These are phyloP conservation scores for Oryza brachyantha DNA, from an alignment of 176 grass and related monocot genomes.

Conservation along the genomic window DNA sequence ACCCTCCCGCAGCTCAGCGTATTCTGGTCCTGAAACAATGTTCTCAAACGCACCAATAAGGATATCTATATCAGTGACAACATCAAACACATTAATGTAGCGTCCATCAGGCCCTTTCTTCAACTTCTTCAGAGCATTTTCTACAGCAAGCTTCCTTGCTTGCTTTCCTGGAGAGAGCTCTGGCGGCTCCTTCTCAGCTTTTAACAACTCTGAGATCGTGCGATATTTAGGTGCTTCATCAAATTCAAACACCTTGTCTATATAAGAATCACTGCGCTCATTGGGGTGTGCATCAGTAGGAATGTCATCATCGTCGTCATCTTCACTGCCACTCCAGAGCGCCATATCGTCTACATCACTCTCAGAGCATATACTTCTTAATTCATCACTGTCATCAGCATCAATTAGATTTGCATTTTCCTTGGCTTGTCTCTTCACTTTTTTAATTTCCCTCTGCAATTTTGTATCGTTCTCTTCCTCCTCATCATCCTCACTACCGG, in stretches of 20 bases:
- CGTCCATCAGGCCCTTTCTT: slow-evolving; percentile 89
- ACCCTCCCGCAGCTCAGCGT: slow-evolving; percentile 74
- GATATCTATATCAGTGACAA: slow-evolving; percentile 92
- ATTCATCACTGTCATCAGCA: slow-evolving; percentile 75
- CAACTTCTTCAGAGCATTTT: slow-evolving; percentile 95
- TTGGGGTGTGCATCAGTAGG: slow-evolving; percentile 66
- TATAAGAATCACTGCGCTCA: slow-evolving; percentile 71
- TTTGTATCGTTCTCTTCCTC: slow-evolving; percentile 57
- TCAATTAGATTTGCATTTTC: slow-evolving; percentile 78
- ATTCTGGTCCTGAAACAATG: slow-evolving; percentile 86
- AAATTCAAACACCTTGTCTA: slow-evolving; percentile 98
- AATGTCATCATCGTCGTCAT: slow-evolving; percentile 68
- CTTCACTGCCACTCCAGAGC: slow-evolving; percentile 92
- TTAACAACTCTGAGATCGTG: slow-evolving; percentile 75
- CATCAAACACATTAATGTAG: slow-evolving; percentile 83
- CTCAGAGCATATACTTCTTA: slow-evolving; percentile 85
- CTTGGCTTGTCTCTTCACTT: slow-evolving; percentile 69
- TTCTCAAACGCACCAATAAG: slow-evolving; percentile 97
- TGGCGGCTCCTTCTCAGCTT: slow-evolving; percentile 82
- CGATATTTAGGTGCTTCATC: slow-evolving; percentile 84
- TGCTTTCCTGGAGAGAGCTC: slow-evolving; percentile 89
- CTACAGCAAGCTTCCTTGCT: slow-evolving; percentile 86
- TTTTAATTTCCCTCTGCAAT: slow-evolving; percentile 80
- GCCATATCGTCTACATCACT: slow-evolving; percentile 80
- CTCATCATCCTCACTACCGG: slow-evolving; percentile 80